These are phyloP conservation scores for Exophiala xenobiotica DNA, from an alignment of 2,329 filamentous ascomycete genomes.

Conservation along the genomic window DNA sequence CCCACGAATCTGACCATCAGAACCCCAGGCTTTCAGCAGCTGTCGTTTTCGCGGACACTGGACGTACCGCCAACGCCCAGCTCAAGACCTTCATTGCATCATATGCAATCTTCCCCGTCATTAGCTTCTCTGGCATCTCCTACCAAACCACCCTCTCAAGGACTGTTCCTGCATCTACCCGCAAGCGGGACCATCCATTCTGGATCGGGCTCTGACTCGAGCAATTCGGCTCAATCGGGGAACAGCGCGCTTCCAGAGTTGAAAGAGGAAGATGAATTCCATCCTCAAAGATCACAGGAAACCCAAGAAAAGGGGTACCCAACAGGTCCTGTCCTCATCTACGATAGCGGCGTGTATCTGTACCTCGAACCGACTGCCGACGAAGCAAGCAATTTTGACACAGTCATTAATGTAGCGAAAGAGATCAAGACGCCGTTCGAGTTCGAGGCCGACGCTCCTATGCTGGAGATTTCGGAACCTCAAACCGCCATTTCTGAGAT, in stretches of 20 bases:
- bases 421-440: conserved; percentile 63
- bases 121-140: conserved; percentile 55
- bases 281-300: conserved; percentile 57
- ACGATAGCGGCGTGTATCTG: conserved; percentile 61
- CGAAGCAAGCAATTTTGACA: conserved; percentile 61
- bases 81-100: conserved; percentile 54
- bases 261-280: conserved; percentile 51
- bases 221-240: conserved; percentile 21
- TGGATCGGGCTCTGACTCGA: conserved; percentile 26
- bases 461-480: conserved; percentile 43
- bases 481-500: conserved; percentile 46
- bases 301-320: conserved; percentile 64
- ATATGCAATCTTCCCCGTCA: conserved; percentile 63
- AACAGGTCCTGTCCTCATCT: conserved; percentile 63
- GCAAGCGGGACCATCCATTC: conserved; percentile 16
- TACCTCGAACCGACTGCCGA: conserved; percentile 63
- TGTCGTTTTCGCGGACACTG: conserved; percentile 48
- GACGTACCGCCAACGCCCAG: conserved; percentile 60
- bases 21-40: conserved; percentile 53
- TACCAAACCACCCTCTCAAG: conserved; percentile 48
- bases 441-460: conserved; percentile 33
- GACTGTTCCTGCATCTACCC: conserved; percentile 45
- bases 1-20: conserved; percentile 61
- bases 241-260: conserved; percentile 45
- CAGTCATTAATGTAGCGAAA: conserved; percentile 65